Base-by-base conservation (phyloP, 495 filamentous ascomycete genomes). In the Annulohypoxylon bovei region DNA sequence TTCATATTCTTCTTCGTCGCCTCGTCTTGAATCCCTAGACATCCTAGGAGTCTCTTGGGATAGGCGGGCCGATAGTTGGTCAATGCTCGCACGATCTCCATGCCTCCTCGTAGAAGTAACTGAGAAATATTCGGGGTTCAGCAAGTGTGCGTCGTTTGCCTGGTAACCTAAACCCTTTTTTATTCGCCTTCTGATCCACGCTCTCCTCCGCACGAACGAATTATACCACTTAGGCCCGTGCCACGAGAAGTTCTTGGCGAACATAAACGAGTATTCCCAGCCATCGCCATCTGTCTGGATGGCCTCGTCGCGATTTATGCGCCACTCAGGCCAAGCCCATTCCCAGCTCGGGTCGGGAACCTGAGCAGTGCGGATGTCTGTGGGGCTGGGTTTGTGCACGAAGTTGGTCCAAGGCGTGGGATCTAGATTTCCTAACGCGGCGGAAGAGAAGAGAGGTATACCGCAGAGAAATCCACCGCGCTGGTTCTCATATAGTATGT, bases 311-410 rank as follows among this genome's bases (percentile, higher is more conserved):
- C 93, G 93, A 75, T 99, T 94, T 22, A 97, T 89, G 68, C 92
- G 93, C 96, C 96, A 99, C 37, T 90, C 89, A 62, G 90, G 88
- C 96, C 95, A 99, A 4, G 87, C 90, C 95, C 95, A 99, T 78
- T 91, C 88, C 96, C 96, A 99, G 73, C 90, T 92, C 2, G 96
- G 96, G 76, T 98, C 96, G 0, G 96, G 95, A 1, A 96, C 84
- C 76, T 98, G 96, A 0, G 95, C 93, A 64, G 94, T 96, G 56
- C 89, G 87, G 64, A 97, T 96, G 75, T 95, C 88, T 65, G 96
- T 95, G 16, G 92, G 86, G 62, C 91, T 94, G 27, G 90, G 81
- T 66, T 90, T 88, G 60, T 88, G 86, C 37, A 85, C 87, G 18
- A 82, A 83, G 67, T 93, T 97, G 65, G 93, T 91, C 96, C 96